Evolutionary conservation across 768 basidiomycete species (phyloP).

Genomic region (Trametes maxima): DNA sequence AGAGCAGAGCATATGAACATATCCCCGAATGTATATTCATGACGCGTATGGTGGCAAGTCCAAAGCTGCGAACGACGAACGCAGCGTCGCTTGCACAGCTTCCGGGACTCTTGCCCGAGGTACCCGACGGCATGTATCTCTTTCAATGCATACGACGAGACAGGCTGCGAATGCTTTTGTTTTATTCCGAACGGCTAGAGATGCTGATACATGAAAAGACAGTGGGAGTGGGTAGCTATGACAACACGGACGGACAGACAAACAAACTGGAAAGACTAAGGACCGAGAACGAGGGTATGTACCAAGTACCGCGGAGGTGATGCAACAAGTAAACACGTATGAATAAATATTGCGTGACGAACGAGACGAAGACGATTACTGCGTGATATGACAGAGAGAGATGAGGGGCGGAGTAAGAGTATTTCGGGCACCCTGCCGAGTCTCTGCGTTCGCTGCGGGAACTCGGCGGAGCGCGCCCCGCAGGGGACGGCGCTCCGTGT

Average conservation of each 20-base stretch:
- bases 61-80: background rate
- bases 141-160: background rate
- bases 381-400: background rate
- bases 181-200: background rate
- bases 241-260: constrained; percentile 4
- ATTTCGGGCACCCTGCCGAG: background rate
- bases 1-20: too few relatives aligned
- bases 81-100: background rate
- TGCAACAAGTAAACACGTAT: background rate
- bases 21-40: too few relatives aligned
- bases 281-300: constrained; percentile 3
- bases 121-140: background rate
- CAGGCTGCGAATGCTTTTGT: background rate
- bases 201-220: constrained; percentile 15
- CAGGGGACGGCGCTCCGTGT: background rate
- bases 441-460: background rate
- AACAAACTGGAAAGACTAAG: background rate
- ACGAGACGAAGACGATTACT: background rate
- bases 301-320: background rate
- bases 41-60: background rate
- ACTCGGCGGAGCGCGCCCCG: background rate
- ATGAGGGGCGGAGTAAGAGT: background rate
- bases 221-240: constrained; percentile 7
- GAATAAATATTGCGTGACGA: background rate
- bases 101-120: background rate